Conservation (phyloP, 2,329 filamentous ascomycete genomes). For the Neopestalotiopsis sp. region DNA sequence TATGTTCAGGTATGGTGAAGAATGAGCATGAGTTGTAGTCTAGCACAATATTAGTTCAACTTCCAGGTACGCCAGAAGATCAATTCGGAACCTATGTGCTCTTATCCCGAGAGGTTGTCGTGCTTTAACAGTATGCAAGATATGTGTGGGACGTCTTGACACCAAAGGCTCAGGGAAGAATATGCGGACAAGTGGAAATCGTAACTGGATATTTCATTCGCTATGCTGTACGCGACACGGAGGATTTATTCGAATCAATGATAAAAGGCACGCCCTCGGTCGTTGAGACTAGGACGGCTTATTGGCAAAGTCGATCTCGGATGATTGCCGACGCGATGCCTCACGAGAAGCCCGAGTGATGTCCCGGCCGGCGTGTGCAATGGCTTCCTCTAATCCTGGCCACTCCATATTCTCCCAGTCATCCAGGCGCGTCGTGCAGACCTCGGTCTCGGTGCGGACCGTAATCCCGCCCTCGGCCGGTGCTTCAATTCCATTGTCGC, state of each 20-base stretch:
- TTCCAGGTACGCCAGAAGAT: too few species aligned
- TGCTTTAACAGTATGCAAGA: too few species aligned
- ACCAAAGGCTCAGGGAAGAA: too few species aligned
- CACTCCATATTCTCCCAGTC: conserved; percentile 4
- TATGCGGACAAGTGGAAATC: too few species aligned
- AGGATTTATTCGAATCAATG: neutral
- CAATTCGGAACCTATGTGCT: too few species aligned
- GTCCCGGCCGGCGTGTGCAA: neutral
- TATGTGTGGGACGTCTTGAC: too few species aligned
- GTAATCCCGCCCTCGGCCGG: conserved; percentile 3
- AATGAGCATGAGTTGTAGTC: too few species aligned
- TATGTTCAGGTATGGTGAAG: too few species aligned
- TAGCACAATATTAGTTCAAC: too few species aligned
- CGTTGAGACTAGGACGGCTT: neutral
- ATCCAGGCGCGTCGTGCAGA: neutral
- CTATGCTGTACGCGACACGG: neutral
- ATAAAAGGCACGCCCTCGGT: neutral
- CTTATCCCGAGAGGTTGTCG: too few species aligned
- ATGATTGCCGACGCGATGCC: conserved; percentile 1
- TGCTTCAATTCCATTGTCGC: neutral
- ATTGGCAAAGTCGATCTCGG: conserved; percentile 8
- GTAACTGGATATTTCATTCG: neutral
- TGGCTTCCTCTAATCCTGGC: neutral
- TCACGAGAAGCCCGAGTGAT: neutral
- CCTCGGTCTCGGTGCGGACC: conserved; percentile 7